phyloP scores from a whole-genome alignment of 306 rosid genomes.

The Gleditsia sinensis region DNA sequence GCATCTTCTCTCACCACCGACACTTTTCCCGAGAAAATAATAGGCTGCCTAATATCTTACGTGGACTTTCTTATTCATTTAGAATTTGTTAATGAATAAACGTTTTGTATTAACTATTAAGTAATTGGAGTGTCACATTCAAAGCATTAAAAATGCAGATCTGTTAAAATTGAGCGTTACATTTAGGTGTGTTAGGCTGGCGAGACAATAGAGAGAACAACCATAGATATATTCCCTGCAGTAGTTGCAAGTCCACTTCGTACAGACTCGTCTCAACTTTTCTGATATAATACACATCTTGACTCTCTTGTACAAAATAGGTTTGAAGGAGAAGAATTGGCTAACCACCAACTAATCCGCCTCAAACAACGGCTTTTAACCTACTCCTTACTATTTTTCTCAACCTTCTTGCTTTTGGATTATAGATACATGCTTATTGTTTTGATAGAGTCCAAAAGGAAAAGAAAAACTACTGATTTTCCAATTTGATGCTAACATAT shows the following conservation, averaged over 20 bases:
- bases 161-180: neutral
- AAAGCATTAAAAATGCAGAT: neutral
- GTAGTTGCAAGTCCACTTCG: constrained; percentile 5
- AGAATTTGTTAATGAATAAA: neutral
- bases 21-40: constrained; percentile 35
- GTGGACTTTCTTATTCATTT: neutral
- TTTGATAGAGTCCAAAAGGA: too few species aligned
- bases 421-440: too few species aligned
- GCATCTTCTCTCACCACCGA: constrained; percentile 37
- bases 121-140: neutral
- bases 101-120: neutral
- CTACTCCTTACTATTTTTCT: neutral
- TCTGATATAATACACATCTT: neutral
- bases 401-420: neutral
- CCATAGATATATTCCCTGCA: too few species aligned
- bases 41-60: constrained; percentile 34
- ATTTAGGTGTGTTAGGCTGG: neutral
- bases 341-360: constrained; percentile 1
- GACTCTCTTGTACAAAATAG: neutral
- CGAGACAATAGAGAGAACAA: neutral
- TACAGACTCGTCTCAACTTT: neutral
- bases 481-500: neutral
- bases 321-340: neutral
- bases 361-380: neutral
- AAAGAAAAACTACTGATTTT: neutral